Percentiles rank a stretch among this genome's conserved stretches.
phyloP scores from a whole-genome alignment of 768 basidiomycete species.

The Boletus reticulatus region DNA sequence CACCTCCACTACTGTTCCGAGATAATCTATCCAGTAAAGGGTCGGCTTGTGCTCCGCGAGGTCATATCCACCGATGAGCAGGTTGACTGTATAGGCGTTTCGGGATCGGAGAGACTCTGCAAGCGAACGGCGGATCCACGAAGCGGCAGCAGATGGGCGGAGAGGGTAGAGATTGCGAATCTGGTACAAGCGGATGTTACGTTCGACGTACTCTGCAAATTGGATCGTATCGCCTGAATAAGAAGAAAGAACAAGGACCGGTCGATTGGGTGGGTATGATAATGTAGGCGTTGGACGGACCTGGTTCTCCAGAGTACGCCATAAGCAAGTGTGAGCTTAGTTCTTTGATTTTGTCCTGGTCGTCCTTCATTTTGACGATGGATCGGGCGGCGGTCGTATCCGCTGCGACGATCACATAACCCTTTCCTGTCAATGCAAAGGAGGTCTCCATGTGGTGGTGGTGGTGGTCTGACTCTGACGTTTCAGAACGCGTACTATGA shows the following conservation, averaged over 20 bases:
- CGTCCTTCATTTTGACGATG: conserved; percentile 96
- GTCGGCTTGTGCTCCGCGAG: conserved; percentile 66
- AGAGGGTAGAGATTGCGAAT: conserved; percentile 91
- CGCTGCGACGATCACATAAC: conserved; percentile 88
- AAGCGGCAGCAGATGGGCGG: conserved; percentile 85
- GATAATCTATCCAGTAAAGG: conserved; percentile 95
- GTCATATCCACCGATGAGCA: conserved; percentile 93
- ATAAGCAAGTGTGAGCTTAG: conserved; percentile 90
- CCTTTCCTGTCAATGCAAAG: conserved; percentile 90
- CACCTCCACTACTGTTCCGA: conserved; percentile 85
- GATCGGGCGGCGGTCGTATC: conserved; percentile 89
- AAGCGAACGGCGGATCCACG: conserved; percentile 91
- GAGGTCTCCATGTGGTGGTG: conserved; percentile 75
- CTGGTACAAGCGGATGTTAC: conserved; percentile 94
- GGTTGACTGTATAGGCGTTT: conserved; percentile 86
- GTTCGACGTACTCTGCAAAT: conserved; percentile 94
- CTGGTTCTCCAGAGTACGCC: conserved; percentile 94
- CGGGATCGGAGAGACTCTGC: conserved; percentile 88
- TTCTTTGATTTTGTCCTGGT: conserved; percentile 95
- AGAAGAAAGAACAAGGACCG: background rate
- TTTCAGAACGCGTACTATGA: conserved; percentile 19
- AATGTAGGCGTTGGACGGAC: conserved; percentile 35
- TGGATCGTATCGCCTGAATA: conserved; percentile 87
- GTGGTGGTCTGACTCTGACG: conserved; percentile 8
- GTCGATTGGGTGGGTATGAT: background rate